Evolutionary conservation across 768 basidiomycete genomes (phyloP), one percentile per base, ranked within the genome.

Genomic region (Hygrophorus pudorinus): DNA sequence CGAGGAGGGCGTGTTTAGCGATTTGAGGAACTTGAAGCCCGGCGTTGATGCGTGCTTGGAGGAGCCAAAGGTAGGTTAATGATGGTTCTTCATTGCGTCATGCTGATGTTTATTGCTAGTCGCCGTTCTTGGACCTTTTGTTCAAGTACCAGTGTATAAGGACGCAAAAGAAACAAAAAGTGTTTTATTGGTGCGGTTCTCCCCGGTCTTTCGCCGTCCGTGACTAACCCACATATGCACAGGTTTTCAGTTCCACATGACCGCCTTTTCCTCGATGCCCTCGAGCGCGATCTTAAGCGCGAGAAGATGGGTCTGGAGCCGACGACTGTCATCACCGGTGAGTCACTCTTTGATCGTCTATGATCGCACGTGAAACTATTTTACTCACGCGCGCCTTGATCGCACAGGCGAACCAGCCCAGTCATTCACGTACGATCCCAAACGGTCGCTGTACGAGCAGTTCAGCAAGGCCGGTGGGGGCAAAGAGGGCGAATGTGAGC

Each of bases 231-330:
- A 28, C 42, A 7, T 30, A 29, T 46, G 18, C 35, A 18, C 58
- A 93, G 89, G 90, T 96, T 90, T 66, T 93, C 91, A 5, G 93
- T 97, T 5, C 93, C 93, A 2, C 93, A 97, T 49, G 93, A 97
- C 60, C 83, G 92, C 28, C 82, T 97, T 44, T 97, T 96, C 72
- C 79, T 97, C 42, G 93, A 97, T 57, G 93, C 93, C 14, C 77
- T 97, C 38, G 93, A 97, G 61, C 84, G 93, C 38, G 93, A 97
- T 60, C 77, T 96, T 45, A 96, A 94, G 68, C 78, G 93, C 27
- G 93, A 96, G 63, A 94, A 92, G 65, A 83, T 85, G 70, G 86
- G 87, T 0, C 71, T 76, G 33, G 88, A 91, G 57, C 75, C 91
- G 1, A 94, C 93, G 2, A 94, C 92, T 2, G 57, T 68, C 31